Base-by-base conservation (phyloP, 2,329 filamentous ascomycete species). In the Tolypocladium pustulatum region DNA sequence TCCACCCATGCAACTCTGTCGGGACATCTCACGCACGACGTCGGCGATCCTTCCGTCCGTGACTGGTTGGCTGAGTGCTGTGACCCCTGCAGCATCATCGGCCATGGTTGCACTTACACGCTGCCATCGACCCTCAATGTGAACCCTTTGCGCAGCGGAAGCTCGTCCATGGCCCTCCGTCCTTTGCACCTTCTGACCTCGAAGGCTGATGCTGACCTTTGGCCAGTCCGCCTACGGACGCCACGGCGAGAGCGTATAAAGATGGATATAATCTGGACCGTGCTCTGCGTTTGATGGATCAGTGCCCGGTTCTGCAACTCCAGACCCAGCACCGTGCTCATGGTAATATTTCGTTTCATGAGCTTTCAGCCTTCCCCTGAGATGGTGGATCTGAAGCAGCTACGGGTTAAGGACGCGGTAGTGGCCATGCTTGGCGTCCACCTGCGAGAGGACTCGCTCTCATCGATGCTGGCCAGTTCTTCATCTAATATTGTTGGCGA, bases 401-500 rank as follows among this genome's bases (percentile, higher is more conserved):
- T 2, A 37, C 10, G 2, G 9, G 10, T 37, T 12, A 8, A 37
- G 36, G 36, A 37, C 9, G 9, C 36, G 36, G 36, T 7, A 2
- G 10, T 54, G 46, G 58, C 64, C 36, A 65, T 61, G 27, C 62
- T 69, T 8, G 68, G 65, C 53, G 62, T 69, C 10, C 63, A 65
- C 30, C 46, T 69, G 2, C 67, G 67, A 8, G 62, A 62, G 13
- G 64, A 67, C 30, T 63, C 65, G 10, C 62, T 69, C 12, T 61
- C 61, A 54, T 65, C 67, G 0, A 38, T 65, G 4, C 57, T 69
- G 13, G 60, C 62, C 40, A 61, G 59, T 34, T 66, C 66, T 1
- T 68, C 67, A 2, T 62, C 64, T 13, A 62, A 68, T 56, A 67
- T 67, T 41, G 56, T 62, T 17, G 61, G 65, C 10, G 67, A 68